phyloP scores from a whole-genome alignment of 163 green algal genomes.

The Trebouxiophyceae sp. region DNA sequence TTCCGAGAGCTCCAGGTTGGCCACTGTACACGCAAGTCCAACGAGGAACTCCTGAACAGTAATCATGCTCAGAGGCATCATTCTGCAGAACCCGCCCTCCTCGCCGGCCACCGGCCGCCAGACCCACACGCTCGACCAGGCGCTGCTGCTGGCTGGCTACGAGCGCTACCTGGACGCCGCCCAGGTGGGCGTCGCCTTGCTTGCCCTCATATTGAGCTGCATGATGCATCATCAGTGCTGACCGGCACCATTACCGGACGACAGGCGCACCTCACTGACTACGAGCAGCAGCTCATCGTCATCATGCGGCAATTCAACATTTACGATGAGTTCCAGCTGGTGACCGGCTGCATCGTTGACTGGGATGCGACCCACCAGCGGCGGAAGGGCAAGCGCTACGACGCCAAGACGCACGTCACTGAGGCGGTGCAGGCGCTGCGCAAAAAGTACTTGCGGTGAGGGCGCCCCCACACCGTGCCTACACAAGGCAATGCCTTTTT shows the following conservation, averaged over 20 bases:
- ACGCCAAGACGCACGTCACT: slow-evolving; percentile 2
- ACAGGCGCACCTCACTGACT: too few relatives aligned
- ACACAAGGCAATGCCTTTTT: neutral
- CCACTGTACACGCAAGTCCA: neutral
- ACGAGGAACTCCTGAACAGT: neutral
- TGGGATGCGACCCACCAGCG: neutral
- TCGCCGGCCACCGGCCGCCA: too few relatives aligned
- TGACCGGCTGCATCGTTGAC: slow-evolving; percentile 5
- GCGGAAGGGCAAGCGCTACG: slow-evolving; percentile 1
- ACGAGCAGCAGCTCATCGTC: slow-evolving; percentile 5
- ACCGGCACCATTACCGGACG: too few relatives aligned
- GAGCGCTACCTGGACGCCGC: too few relatives aligned
- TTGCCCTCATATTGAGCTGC: too few relatives aligned
- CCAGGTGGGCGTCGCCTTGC: too few relatives aligned
- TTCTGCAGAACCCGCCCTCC: too few relatives aligned
- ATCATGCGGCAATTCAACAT: slow-evolving; percentile 11
- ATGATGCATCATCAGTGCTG: too few relatives aligned
- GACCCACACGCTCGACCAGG: too few relatives aligned
- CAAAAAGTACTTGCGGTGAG: neutral
- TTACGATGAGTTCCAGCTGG: slow-evolving; percentile 6
- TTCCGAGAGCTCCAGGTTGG: neutral
- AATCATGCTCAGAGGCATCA: too few relatives aligned
- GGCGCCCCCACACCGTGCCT: neutral
- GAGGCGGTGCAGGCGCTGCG: slow-evolving; percentile 1
- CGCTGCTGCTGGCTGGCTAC: too few relatives aligned